Evolutionary conservation across 78 protist species (phyloP).

Genomic region (Cavenderia fasciculata): DNA sequence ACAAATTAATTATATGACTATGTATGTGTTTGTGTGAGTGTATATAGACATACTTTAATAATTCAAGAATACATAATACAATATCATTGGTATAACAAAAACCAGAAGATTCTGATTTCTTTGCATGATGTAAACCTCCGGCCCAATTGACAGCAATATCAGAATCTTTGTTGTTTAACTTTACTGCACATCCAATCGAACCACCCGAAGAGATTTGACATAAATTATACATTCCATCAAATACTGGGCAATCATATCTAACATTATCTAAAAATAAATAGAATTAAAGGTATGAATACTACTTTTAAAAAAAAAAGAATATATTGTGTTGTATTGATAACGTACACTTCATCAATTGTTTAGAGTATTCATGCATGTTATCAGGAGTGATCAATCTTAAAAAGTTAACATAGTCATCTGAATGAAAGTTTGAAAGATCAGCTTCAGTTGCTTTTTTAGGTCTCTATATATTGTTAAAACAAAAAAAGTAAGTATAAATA

Average conservation of each 20-base stretch:
- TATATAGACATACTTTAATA: conserved; percentile 80
- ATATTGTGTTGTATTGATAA: not conserved
- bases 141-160: conserved; percentile 99
- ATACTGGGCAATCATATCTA: conserved; percentile 99
- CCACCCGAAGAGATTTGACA: conserved; percentile 98
- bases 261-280: conserved; percentile 84
- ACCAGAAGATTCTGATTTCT: conserved; percentile 97
- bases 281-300: not conserved
- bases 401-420: conserved; percentile 97
- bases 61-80: conserved; percentile 97
- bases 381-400: conserved; percentile 91
- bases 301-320: not conserved
- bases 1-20: not conserved
- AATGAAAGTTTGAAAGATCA: conserved; percentile 96
- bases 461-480: too few relatives aligned
- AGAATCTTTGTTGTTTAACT: conserved; percentile 85
- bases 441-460: conserved; percentile 89
- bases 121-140: conserved; percentile 99
- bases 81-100: conserved; percentile 99
- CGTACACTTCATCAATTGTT: conserved; percentile 76
- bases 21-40: not conserved
- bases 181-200: conserved; percentile 94
- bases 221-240: conserved; percentile 96
- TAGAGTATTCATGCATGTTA: conserved; percentile 67
- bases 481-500: not conserved